A percentile compares a stretch with the other conserved stretches of the same genome.
These are phyloP conservation scores for Amanita pallidorosea DNA, from an alignment of 768 basidiomycete species.

Conservation along the genomic window DNA sequence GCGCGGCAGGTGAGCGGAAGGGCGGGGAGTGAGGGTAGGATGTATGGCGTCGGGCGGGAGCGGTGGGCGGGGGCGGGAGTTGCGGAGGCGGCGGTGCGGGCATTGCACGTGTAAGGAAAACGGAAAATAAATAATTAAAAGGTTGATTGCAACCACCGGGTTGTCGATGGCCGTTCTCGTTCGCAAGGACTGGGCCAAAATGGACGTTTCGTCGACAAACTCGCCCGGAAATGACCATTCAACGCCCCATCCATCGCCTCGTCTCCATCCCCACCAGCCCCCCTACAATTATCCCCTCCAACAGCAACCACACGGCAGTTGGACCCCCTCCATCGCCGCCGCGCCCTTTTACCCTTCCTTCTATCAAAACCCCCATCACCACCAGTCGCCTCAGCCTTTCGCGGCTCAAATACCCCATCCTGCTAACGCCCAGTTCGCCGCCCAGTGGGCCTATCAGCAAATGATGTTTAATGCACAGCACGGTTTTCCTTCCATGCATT, in stretches of 20 bases:
- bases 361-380: conserved; percentile 62
- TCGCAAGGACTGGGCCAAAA: conserved; percentile 59
- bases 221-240: conserved; percentile 44
- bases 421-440: conserved; percentile 61
- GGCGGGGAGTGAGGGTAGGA: conserved; percentile 35
- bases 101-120: background rate
- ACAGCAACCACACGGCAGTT: conserved; percentile 58
- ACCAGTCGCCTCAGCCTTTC: conserved; percentile 41
- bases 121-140: conserved; percentile 14
- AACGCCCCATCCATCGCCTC: conserved; percentile 15
- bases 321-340: conserved; percentile 57
- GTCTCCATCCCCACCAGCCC: conserved; percentile 23
- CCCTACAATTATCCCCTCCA: conserved; percentile 62
- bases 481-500: conserved; percentile 33
- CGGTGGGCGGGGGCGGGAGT: conserved; percentile 36
- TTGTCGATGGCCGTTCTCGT: conserved; percentile 70
- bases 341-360: conserved; percentile 72
- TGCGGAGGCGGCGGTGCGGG: conserved; percentile 20
- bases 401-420: conserved; percentile 43
- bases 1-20: conserved; percentile 26
- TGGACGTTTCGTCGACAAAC: conserved; percentile 30
- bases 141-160: conserved; percentile 22
- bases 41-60: conserved; percentile 33
- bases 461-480: conserved; percentile 77
- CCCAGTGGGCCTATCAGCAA: conserved; percentile 87